Percentiles rank a stretch among this genome's conserved stretches.
These are phyloP conservation scores for Nitzschia sp. DNA, from an alignment of 108 stramenopile species.

Conservation along the genomic window DNA sequence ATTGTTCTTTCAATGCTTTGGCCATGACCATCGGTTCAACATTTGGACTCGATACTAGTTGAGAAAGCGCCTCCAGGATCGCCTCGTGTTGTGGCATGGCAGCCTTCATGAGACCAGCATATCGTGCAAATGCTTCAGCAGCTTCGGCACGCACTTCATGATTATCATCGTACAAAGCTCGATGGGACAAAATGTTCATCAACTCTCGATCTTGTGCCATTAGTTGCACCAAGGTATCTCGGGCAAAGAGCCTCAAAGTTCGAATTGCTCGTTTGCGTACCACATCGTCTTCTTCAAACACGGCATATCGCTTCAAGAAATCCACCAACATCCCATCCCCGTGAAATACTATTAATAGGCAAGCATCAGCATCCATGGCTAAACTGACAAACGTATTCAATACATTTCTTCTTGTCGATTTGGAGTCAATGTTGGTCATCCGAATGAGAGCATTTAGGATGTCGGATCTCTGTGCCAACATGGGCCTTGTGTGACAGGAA, in stretches of 20 bases:
- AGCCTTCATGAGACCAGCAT: slow-evolving; percentile 27
- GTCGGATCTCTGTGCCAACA: slow-evolving; percentile 30
- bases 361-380: slow-evolving; percentile 40
- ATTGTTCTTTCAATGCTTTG: slow-evolving; percentile 42
- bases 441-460: slow-evolving; percentile 33
- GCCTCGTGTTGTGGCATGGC: slow-evolving; percentile 38
- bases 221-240: slow-evolving; percentile 27
- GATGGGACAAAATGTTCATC: slow-evolving; percentile 35
- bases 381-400: slow-evolving; percentile 40
- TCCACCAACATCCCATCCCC: slow-evolving; percentile 48
- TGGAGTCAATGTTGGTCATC: slow-evolving; percentile 16
- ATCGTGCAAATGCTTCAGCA: slow-evolving; percentile 41
- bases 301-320: slow-evolving; percentile 27
- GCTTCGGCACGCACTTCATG: slow-evolving; percentile 48
- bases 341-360: slow-evolving; percentile 39
- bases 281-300: slow-evolving; percentile 18
- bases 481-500: slow-evolving; percentile 16
- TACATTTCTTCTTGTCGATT: slow-evolving; percentile 30
- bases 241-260: slow-evolving; percentile 32
- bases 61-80: slow-evolving; percentile 34
- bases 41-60: slow-evolving; percentile 15
- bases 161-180: slow-evolving; percentile 34
- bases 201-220: slow-evolving; percentile 24
- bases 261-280: slow-evolving; percentile 45
- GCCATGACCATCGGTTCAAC: slow-evolving; percentile 27